Base-by-base conservation (phyloP, 345 rosid genomes). In the Litchi chinensis region DNA sequence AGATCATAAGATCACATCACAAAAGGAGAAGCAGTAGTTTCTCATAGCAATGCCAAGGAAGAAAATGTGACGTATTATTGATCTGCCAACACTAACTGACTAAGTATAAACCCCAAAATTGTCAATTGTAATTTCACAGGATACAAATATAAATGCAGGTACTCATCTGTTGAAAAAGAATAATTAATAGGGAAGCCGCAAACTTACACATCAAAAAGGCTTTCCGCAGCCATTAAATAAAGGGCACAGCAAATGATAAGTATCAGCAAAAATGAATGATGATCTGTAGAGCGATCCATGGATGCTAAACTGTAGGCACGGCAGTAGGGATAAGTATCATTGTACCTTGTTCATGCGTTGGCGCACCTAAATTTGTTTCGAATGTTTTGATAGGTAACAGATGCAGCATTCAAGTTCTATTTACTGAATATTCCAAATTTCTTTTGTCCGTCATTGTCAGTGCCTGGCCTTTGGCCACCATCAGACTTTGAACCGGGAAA, bases 341-440 rank as follows among this genome's bases (percentile, higher is more conserved):
- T 1, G 15, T n/a, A 18, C 50, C 69, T 50, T 68, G 40, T 68
- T 46, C 24, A 66, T 37, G 56, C 24, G 24, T 64, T 26, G 5
- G 13, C 16, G 60, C 41, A 22, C 24, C 73, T n/a, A 48, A 79
- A 22, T 16, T 44, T 54, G 68, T 67, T 40, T 67, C 43, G 4
- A 44, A 50, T 62, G 13, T 75, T 48, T 57, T 24, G 65, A n/a
- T 21, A 16, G 59, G 59, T 50, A 50, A 15, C 56, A 11, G n/a
- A 40, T 64, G 67, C 64, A 11, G 8, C 46, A 65, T 65, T 65
- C 2, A 37, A 57, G 28, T n/a, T 68, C 74, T 82, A 79, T 66
- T 78, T 70, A 74, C 85, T 77, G 76, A 86, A 86, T 28, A 79
- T 60, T 24, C 89, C 87, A 15, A 66, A 84, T 78, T 67, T 66